Evolutionary conservation across 208 protist species (phyloP), one percentile per base, ranked within the genome.

Genomic region (Wallacemonas sp.): DNA sequence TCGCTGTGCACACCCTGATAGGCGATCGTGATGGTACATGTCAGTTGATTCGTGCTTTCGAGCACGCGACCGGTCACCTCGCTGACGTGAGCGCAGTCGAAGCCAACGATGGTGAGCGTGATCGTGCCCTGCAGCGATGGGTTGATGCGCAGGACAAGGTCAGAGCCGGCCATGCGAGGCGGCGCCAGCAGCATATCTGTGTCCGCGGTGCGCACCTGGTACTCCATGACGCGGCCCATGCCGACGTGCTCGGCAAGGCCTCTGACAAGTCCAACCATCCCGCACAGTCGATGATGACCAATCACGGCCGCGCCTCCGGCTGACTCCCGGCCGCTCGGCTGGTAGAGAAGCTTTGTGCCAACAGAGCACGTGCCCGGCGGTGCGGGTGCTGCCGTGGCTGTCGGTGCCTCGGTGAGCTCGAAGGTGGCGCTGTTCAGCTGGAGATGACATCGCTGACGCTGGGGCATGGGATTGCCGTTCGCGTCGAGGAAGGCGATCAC

Each of bases 211-310:
- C 15, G n/a, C 50, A 88, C 81, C 55, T 75, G 50, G 61, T 80
- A 88, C 72, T 88, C 81, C 45, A 88, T 72, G 66, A 88, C 81
- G n/a, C 81, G 81, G 41, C 76, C 81, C 10, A 88, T 63, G 0
- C 81, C 81, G 0, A 88, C 78, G 66, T 76, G 78, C 68, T 88
- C 81, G 0, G 78, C 73, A 1, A 88, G 70, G 5, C 75, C 81
- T 19, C 55, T 71, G 22, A 77, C 69, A n/a, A 88, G 71, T 1
- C 75, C 81, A 3, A 88, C 78, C 19, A 88, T 66, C 34, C 64
- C 60, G 42, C 54, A 71, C 19, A 88, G 26, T 38, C 81, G 76
- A 66, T 79, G 66, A 5, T 45, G 34, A 19, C 55, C 55, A 17
- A 62, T 48, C 37, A 29, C 55, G 24, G 10, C 39, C 3, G 38